These are phyloP conservation scores for Leccinum pachyderme DNA, from an alignment of 1,284 basidiomycete genomes.

Conservation along the genomic window DNA sequence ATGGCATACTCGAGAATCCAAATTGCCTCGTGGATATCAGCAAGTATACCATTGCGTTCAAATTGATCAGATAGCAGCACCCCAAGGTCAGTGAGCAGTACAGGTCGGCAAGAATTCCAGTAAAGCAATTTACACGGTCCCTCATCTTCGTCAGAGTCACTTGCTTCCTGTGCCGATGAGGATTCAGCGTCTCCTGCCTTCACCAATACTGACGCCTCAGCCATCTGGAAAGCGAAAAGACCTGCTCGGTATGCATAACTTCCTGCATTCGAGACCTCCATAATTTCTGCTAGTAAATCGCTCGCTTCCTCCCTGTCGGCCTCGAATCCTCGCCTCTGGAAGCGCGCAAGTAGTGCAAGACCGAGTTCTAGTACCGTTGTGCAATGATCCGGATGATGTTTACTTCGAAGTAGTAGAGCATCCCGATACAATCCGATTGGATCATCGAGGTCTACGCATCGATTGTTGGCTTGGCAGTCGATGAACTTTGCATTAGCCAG, in stretches of 20 bases:
- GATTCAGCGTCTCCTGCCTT: neutral
- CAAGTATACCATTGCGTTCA: too few relatives aligned
- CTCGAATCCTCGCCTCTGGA: neutral
- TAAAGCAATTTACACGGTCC: too few relatives aligned
- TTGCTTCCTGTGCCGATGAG: neutral
- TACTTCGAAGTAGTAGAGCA: neutral
- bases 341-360: neutral
- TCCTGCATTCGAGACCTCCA: neutral
- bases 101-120: neutral
- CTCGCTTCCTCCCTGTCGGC: neutral
- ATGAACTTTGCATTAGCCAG: neutral
- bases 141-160: neutral
- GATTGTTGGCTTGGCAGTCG: neutral
- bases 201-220: neutral
- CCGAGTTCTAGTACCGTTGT: neutral
- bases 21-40: too few relatives aligned
- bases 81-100: neutral
- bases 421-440: neutral
- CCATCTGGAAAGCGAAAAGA: neutral
- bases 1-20: too few relatives aligned
- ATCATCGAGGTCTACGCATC: neutral
- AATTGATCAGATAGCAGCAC: neutral
- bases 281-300: neutral
- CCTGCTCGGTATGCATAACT: neutral
- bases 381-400: neutral